A percentile compares a stretch with the other conserved stretches of the same genome.
Evolutionary conservation across 148 eudicot species (phyloP).

Genomic region (Tetragonia tetragonoides): DNA sequence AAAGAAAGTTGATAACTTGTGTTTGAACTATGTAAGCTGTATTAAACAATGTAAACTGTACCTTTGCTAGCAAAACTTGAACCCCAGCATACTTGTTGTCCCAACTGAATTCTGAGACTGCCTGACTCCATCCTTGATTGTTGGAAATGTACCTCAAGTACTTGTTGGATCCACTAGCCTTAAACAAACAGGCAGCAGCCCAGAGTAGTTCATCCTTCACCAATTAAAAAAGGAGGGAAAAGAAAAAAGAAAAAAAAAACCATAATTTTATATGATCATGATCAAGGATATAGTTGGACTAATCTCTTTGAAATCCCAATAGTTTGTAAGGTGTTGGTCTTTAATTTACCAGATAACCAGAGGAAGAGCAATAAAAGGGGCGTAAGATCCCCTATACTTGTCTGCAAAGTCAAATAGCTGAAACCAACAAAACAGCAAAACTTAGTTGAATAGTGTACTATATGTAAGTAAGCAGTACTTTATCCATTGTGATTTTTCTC

Average conservation of each 20-base stretch:
- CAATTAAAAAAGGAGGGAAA: no score
- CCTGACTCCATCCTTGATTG: slow-evolving; percentile 70
- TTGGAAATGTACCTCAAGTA: slow-evolving; percentile 51
- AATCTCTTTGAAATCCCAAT: no score
- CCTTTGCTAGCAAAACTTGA: slow-evolving; percentile 74
- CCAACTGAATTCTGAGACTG: slow-evolving; percentile 78
- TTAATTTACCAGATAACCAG: slow-evolving; percentile 62
- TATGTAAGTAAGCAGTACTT: no score
- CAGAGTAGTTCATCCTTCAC: slow-evolving; percentile 77
- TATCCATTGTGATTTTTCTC: not conserved
- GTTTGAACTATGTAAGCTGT: no score
- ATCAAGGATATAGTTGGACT: not conserved
- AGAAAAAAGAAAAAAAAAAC: no score
- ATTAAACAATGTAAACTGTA: slow-evolving; percentile 9
- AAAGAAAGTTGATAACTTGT: not conserved
- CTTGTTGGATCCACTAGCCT: slow-evolving; percentile 42
- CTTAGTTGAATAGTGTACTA: not conserved
- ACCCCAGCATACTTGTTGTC: slow-evolving; percentile 81
- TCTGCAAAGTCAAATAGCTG: slow-evolving; percentile 81
- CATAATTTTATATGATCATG: not conserved
- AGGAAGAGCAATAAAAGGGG: slow-evolving; percentile 89
- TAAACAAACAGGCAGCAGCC: slow-evolving; percentile 85
- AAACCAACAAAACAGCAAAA: not conserved
- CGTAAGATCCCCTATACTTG: slow-evolving; percentile 68
- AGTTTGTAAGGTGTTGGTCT: not conserved